Evolutionary conservation across 2,329 filamentous ascomycete species (phyloP).

Genomic region (Beauveria pseudobassiana): DNA sequence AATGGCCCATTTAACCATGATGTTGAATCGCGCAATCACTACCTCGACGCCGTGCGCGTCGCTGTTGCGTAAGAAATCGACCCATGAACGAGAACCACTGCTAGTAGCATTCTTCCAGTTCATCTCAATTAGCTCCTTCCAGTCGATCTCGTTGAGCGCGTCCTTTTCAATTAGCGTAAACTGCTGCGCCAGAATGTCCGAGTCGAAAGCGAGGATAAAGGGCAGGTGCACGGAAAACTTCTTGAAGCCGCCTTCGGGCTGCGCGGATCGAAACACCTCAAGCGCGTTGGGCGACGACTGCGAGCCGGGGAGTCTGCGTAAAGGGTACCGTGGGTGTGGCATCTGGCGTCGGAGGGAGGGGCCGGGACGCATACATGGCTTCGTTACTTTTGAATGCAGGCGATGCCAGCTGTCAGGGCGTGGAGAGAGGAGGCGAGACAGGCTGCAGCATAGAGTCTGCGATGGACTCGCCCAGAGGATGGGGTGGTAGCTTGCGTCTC

Average conservation of each 20-base stretch:
- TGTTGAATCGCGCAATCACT: constrained; percentile 78
- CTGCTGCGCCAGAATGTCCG: constrained; percentile 70
- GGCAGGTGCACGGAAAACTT: constrained; percentile 58
- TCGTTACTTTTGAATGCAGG: constrained; percentile 1
- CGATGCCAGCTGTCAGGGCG: constrained; percentile 4
- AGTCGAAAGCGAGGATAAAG: constrained; percentile 75
- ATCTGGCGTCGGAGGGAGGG: constrained; percentile 42
- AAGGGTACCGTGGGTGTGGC: constrained; percentile 37
- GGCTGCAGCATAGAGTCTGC: constrained; percentile 6
- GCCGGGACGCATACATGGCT: constrained; percentile 23
- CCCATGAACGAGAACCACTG: constrained; percentile 66
- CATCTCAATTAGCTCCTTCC: constrained; percentile 80
- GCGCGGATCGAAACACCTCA: constrained; percentile 29
- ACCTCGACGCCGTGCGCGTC: constrained; percentile 73
- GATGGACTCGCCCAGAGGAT: constrained; percentile 24
- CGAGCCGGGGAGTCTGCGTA: constrained; percentile 18
- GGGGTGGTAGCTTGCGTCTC: constrained; percentile 23
- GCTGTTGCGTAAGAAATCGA: constrained; percentile 66
- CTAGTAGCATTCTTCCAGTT: constrained; percentile 66
- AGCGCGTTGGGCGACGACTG: neutral
- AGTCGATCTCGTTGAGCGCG: constrained; percentile 77
- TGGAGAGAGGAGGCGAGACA: constrained; percentile 8
- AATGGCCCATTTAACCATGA: constrained; percentile 81
- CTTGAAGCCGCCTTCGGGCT: constrained; percentile 21
- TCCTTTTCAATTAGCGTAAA: constrained; percentile 84